Evolutionary conservation across 2,329 filamentous ascomycete species (phyloP).

Genomic region (Aureobasidium subglaciale): DNA sequence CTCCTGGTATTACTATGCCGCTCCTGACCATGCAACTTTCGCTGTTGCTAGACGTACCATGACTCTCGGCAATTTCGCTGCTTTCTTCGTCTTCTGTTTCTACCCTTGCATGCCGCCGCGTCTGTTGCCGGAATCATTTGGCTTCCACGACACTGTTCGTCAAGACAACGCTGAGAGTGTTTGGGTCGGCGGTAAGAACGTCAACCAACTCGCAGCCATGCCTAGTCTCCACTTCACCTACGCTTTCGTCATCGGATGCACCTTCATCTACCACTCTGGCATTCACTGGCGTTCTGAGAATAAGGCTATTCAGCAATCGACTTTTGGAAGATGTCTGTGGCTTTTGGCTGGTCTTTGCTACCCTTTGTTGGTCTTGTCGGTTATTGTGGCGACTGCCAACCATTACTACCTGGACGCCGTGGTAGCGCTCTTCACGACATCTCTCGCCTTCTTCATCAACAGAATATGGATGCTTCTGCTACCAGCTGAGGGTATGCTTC

Average conservation of each 20-base stretch:
- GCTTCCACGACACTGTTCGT: constrained; percentile 38
- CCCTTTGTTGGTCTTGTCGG: constrained; percentile 37
- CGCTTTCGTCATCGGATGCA: constrained; percentile 44
- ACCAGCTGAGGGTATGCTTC: constrained; percentile 45
- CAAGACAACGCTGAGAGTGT: constrained; percentile 37
- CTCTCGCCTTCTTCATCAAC: constrained; percentile 43
- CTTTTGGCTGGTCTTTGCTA: constrained; percentile 38
- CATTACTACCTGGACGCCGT: constrained; percentile 53
- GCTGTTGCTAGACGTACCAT: constrained; percentile 35
- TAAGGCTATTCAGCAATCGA: constrained; percentile 26
- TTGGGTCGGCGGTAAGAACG: constrained; percentile 40
- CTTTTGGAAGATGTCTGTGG: background rate
- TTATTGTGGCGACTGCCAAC: constrained; percentile 57
- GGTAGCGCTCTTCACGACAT: constrained; percentile 43
- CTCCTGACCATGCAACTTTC: constrained; percentile 40
- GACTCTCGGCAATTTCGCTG: constrained; percentile 45
- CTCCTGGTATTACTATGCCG: constrained; percentile 54
- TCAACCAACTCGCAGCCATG: constrained; percentile 38
- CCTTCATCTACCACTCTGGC: constrained; percentile 44
- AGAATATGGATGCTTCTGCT: constrained; percentile 44
- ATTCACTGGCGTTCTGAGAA: constrained; percentile 17
- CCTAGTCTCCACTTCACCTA: constrained; percentile 48
- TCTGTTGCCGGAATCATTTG: constrained; percentile 35
- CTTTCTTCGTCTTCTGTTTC: constrained; percentile 43
- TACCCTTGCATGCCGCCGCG: constrained; percentile 46